These are phyloP conservation scores for Thinopyrum elongatum DNA, from an alignment of 176 grass and related monocot species.

Conservation along the genomic window DNA sequence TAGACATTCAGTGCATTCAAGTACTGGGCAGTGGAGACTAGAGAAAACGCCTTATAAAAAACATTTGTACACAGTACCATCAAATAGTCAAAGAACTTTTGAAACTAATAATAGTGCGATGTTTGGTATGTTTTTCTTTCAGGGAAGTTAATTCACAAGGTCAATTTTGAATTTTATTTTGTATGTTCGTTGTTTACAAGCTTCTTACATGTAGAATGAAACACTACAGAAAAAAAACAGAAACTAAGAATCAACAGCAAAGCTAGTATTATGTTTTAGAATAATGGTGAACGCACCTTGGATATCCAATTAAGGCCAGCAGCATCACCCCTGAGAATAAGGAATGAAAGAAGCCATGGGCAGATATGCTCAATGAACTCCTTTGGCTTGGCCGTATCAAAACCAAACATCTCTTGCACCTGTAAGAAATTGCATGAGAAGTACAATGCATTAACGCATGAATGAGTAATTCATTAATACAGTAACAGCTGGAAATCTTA, in stretches of 20 bases:
- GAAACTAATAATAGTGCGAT: background rate
- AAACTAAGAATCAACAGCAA: background rate
- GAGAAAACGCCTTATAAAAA: constrained; percentile 13
- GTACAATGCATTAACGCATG: background rate
- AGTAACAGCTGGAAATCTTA: constrained; percentile 6
- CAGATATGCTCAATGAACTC: constrained; percentile 73
- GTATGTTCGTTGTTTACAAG: background rate
- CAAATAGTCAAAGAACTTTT: constrained; percentile 24
- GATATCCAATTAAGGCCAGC: constrained; percentile 82
- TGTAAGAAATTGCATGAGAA: constrained; percentile 30
- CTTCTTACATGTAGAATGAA: constrained; percentile 6
- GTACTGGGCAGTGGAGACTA: background rate
- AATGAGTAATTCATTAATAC: background rate
- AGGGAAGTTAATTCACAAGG: background rate
- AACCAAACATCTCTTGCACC: constrained; percentile 80
- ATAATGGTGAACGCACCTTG: constrained; percentile 48
- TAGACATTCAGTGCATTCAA: background rate
- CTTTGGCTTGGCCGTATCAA: constrained; percentile 48
- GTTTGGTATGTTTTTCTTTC: constrained; percentile 24
- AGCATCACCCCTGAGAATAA: constrained; percentile 65
- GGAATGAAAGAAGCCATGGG: constrained; percentile 65
- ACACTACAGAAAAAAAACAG: background rate
- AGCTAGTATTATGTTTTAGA: constrained; percentile 10
- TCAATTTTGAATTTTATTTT: background rate
- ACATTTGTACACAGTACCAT: background rate